Conservation (phyloP, 2,329 filamentous ascomycete species). For the Aspergillus candidus region DNA sequence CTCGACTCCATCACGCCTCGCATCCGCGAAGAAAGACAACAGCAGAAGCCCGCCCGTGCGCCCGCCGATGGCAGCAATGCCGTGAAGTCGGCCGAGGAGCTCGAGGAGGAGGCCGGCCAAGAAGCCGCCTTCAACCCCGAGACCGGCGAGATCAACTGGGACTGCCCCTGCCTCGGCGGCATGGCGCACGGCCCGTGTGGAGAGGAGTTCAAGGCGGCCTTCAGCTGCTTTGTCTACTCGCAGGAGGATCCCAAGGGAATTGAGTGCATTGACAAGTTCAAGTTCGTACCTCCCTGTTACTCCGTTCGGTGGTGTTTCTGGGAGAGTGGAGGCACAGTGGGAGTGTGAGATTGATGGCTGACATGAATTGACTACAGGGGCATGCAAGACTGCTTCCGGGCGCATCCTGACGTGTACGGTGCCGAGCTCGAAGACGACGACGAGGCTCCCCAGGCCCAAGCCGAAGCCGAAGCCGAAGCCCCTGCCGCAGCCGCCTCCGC, state of each 20-base stretch:
- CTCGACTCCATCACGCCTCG: conserved; percentile 62
- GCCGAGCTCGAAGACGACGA: conserved; percentile 76
- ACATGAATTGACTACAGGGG: conserved; percentile 49
- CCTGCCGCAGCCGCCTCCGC: conserved; percentile 7
- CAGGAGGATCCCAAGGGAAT: conserved; percentile 94
- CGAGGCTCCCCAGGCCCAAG: conserved; percentile 30
- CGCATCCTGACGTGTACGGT: conserved; percentile 89
- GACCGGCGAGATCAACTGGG: conserved; percentile 99
- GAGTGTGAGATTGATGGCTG: conserved; percentile 22
- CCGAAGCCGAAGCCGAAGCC: conserved; percentile 26
- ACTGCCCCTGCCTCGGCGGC: conserved; percentile 92
- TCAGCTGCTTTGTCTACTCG: conserved; percentile 97
- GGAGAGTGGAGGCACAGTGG: conserved; percentile 2
- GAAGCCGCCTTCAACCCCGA: conserved; percentile 96
- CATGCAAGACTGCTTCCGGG: conserved; percentile 96
- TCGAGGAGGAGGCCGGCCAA: conserved; percentile 76
- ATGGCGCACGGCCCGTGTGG: conserved; percentile 97
- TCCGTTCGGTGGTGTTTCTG: neutral
- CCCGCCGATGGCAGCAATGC: conserved; percentile 13
- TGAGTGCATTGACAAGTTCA: conserved; percentile 96
- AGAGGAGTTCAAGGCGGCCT: conserved; percentile 88
- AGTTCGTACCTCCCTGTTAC: conserved; percentile 52
- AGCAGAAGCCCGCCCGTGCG: conserved; percentile 3
- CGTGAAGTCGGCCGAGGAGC: conserved; percentile 44
- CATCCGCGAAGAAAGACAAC: conserved; percentile 28